Percentiles rank a stretch among this genome's conserved stretches.
Conservation (phyloP, 169 alveolate genomes). For the Pseudocohnilembus persalinus region DNA sequence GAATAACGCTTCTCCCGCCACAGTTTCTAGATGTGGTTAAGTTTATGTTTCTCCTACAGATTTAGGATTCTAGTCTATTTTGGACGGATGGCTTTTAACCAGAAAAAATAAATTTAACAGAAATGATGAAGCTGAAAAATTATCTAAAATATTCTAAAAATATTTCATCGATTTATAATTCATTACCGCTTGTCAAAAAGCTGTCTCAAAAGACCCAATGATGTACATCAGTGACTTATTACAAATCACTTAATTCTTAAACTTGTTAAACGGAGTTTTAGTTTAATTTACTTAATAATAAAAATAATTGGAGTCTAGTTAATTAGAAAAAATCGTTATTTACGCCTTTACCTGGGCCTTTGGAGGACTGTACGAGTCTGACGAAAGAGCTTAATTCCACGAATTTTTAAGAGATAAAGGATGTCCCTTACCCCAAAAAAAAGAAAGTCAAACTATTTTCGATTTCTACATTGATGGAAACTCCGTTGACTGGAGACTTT, state of each 20-base stretch:
- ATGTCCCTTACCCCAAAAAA: conserved; percentile 77
- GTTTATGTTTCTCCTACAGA: conserved; percentile 92
- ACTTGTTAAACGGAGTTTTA: conserved; percentile 84
- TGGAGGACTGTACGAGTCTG: conserved; percentile 91
- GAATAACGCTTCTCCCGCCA: conserved; percentile 94
- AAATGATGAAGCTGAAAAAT: conserved; percentile 75
- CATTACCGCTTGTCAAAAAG: conserved; percentile 52
- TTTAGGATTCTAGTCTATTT: conserved; percentile 91
- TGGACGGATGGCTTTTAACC: conserved; percentile 88
- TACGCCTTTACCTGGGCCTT: conserved; percentile 90
- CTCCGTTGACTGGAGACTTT: conserved; percentile 83
- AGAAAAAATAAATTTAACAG: conserved; percentile 71
- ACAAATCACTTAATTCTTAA: conserved; percentile 78
- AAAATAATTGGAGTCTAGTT: conserved; percentile 63
- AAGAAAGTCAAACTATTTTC: conserved; percentile 79
- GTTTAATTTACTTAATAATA: conserved; percentile 73
- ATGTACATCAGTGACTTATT: conserved; percentile 87
- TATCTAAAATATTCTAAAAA: conserved; percentile 74
- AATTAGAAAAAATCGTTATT: conserved; percentile 78
- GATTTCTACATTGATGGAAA: conserved; percentile 79
- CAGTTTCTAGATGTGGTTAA: conserved; percentile 95
- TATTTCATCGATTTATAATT: conserved; percentile 68
- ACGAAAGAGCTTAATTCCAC: conserved; percentile 89
- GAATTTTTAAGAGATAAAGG: conserved; percentile 70
- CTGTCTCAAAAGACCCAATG: conserved; percentile 64